Base-by-base conservation (phyloP, 805 yeast species). In the Saturnispora diversa region DNA sequence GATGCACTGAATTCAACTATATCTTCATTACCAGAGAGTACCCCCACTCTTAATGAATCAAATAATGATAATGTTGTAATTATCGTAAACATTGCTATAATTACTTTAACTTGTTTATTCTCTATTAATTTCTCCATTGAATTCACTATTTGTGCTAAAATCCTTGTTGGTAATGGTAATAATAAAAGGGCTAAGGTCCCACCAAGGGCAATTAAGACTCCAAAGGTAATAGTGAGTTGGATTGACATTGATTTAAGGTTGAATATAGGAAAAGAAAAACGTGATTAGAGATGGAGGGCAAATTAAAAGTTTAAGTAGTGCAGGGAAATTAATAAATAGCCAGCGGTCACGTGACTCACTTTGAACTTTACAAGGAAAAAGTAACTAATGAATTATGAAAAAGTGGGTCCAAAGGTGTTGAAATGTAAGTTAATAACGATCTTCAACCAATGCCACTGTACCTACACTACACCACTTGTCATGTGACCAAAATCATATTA, bases 151-250 rank as follows among this genome's bases (percentile, higher is more conserved):
- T 53, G 60, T 20, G 50, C 46, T 35, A 74, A 62, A 15, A 73
- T 36, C 5, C 55, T 50, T 36, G 62, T 64, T 4, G 80, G 80
- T 46, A 73, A 56, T 13, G 80, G 80, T 49, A 70, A 50, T 23
- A 73, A 66, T 31, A 72, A 46, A 4, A 70, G 38, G 8, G 69
- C 53, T 31, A 72, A 56, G 9, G 64, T 41, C 2, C 54, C 51
- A 74, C 72, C 69, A 49, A 74, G 73, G n/a, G 51, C 50, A 21
- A 69, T 51, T 46, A 73, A 59, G 12, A 64, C 51, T 44, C 64
- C 59, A 50, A 74, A 74, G 6, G 63, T 50, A 8, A 59, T 31
- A 27, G 40, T 48, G 60, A 59, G 54, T 45, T 56, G 61, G 37
- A 59, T 44, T 31, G 61, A 56, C 63, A 59, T 59, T 20, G 13